Percentiles rank a stretch among this genome's conserved stretches.
Evolutionary conservation across 2,329 filamentous ascomycete species (phyloP).

Genomic region (Claviceps maximensis): DNA sequence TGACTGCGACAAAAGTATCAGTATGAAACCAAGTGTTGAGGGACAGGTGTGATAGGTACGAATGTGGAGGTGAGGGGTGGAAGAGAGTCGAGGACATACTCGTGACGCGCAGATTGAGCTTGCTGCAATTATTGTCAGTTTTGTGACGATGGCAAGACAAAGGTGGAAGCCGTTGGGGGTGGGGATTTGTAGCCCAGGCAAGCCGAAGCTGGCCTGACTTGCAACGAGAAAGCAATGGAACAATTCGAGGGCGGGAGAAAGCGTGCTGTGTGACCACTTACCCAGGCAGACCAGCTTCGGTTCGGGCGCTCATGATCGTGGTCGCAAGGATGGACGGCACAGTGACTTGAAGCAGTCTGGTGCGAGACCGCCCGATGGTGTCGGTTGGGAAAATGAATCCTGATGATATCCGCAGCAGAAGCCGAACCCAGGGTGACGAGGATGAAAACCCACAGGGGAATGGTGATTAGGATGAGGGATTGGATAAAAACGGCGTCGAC

Average conservation of each 20-base stretch:
- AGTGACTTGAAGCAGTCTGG: not conserved
- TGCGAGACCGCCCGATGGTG: not conserved
- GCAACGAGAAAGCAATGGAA: not conserved
- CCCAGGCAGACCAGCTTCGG: slow-evolving; percentile 24
- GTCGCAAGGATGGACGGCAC: slow-evolving; percentile 2
- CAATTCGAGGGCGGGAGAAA: slow-evolving; percentile 4
- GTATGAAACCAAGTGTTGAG: slow-evolving; percentile 8
- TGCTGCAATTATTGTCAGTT: slow-evolving; percentile 34
- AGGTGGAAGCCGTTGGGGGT: not conserved
- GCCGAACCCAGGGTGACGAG: not conserved
- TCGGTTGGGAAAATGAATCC: not conserved
- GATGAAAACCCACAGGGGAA: not conserved
- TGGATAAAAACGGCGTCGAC: slow-evolving; percentile 3
- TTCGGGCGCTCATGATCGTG: slow-evolving; percentile 17
- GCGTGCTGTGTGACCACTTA: slow-evolving; percentile 13
- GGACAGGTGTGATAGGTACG: not conserved
- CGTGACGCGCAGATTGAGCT: slow-evolving; percentile 83
- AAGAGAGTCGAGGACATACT: slow-evolving; percentile 44
- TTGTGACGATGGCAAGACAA: not conserved
- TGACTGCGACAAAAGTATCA: slow-evolving; percentile 51
- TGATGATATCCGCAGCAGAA: slow-evolving; percentile 8
- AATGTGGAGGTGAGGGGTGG: slow-evolving; percentile 8
- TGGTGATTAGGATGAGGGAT: slow-evolving; percentile 1
- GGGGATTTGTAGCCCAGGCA: not conserved
- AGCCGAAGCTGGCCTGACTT: not conserved